Base-by-base conservation (phyloP, 176 grass and related monocot genomes). In the Carex littledalei region DNA sequence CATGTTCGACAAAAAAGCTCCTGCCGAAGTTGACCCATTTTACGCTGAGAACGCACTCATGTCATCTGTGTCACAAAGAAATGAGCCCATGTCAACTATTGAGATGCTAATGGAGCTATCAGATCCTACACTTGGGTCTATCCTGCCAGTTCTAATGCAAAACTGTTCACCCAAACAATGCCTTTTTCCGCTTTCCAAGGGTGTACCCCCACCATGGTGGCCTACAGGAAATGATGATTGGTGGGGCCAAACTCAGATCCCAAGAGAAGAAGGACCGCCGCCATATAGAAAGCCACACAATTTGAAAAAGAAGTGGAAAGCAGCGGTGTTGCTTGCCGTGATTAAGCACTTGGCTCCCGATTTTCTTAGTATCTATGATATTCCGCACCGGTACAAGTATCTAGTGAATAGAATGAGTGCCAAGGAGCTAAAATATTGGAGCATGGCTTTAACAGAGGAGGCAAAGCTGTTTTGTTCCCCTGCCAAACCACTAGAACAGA, bases 341-440 rank as follows among this genome's bases (percentile, higher is more conserved):
- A 87, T 91, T 3, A 83, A 92, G 54, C 85, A 88, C 72, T 84
- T 86, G 79, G 87, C 92, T 75, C 93, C 90, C 67, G 87, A 95
- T 50, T 90, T 91, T 7, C 43, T 45, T 45, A 45, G 43, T 45
- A 45, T 45, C 1, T 45, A 45, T 45, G 43, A 45, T 45, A 6
- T 45, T 45, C 43, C 43, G 1, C 43, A 45, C 6, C 7, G 7
- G 43, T 45, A 45, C 43, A 45, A 45, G 43, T 45, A 45, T 9
- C 43, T 45, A 45, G 43, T 45, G 43, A 7, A 45, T 45, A 45
- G 43, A 45, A 8, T 45, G 43, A 45, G 43, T 45, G 43, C 43
- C 8, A 45, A 45, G 7, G 43, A 45, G 7, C 43, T 45, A 8
- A 45, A 45, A 45, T 45, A 45, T 45, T 45, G 43, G 7, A 45